Base-by-base conservation (phyloP, 1,139 yeast genomes). In the Taiozyma sp. region DNA sequence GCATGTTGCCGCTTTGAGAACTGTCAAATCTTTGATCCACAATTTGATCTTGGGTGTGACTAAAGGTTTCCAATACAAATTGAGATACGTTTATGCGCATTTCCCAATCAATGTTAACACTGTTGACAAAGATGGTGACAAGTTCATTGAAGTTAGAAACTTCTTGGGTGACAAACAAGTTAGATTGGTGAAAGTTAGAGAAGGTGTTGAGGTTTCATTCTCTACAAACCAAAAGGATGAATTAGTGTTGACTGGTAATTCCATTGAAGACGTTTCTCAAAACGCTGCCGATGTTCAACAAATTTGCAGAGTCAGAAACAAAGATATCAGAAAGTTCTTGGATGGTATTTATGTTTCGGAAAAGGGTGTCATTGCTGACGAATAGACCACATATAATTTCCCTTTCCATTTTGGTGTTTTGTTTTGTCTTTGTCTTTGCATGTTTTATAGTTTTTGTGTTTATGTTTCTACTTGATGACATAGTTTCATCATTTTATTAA, bases 81-180 rank as follows among this genome's bases (percentile, higher is more conserved):
- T 93, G 97, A 90, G 98, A 84, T 92, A 91, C 77, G 99, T 93
- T 65, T 95, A 93, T 75, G 99, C 99, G 85, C 99, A 95, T 89
- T 93, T 93, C 96, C 99, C 99, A 75, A 95, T 95, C 80, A 93
- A 95, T 78, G 97, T 93, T 67, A 93, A 92, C 83, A 74, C 84
- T 65, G 72, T 84, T 70, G 85, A 89, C 65, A 76, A 81, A 68
- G 87, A 90, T 54, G 92, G 91, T 69, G 78, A 81, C 58, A 76
- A 81, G 62, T 82, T 70, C 70, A 87, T 92, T 69, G 99, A 93
- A 81, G 92, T 93, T 81, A 92, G 99, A 88, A 93, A 93, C 83
- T 93, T 90, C 86, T 84, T 93, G 80, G 97, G 97, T 80, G 97
- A 92, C 81, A 92, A 89, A 85, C 85, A 89, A 76, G 96, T 91